Evolutionary conservation across 2,329 filamentous ascomycete genomes (phyloP), one percentile per base, ranked within the genome.

Genomic region (Colletotrichum tanaceti): DNA sequence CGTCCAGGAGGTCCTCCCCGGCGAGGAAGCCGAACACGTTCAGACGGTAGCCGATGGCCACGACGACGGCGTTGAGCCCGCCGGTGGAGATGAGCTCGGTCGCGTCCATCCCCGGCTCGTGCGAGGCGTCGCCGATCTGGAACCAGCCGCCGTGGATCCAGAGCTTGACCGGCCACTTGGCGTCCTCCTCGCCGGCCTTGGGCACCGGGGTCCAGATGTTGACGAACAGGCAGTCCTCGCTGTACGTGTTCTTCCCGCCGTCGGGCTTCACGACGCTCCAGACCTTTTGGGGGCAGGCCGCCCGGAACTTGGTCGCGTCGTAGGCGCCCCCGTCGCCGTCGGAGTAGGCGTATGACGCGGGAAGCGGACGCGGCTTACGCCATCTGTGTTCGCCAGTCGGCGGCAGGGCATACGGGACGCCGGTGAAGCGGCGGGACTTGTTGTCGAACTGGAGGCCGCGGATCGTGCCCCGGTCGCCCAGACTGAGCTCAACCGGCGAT

Each of bases 1-100:
- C 75, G 0, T 61, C 54, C 1, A 74, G 58, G 4, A 84, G 75
- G 13, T 81, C 78, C 4, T 77, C 65, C 2, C 82, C 79, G 1
- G 82, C 80, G 4, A 86, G 73, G 70, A 86, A 86, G 0, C 84
- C 84, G 47, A 85, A 85, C 0, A 84, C 73, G 35, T 84, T 84
- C 63, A 84, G 76, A 1, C 76, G 74, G 61, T 86, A 86, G 14
- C 84, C 84, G 18, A 85, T 78, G 0, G 82, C 78, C 0, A 83
- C 78, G 5, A 83, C 78, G 18, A 84, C 76, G 0, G 78, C 77
- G 38, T 81, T 77, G 3, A 83, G 71, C 2, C 72, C 73, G 1
- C 76, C 75, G 1, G 75, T 76, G 3, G 78, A 76, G 1, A 81
- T 78, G 13, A 84, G 72, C 65, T 84, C 82, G 0, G 80, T 83